phyloP scores from a whole-genome alignment of 805 yeast genomes.

The Candida caryicola region DNA sequence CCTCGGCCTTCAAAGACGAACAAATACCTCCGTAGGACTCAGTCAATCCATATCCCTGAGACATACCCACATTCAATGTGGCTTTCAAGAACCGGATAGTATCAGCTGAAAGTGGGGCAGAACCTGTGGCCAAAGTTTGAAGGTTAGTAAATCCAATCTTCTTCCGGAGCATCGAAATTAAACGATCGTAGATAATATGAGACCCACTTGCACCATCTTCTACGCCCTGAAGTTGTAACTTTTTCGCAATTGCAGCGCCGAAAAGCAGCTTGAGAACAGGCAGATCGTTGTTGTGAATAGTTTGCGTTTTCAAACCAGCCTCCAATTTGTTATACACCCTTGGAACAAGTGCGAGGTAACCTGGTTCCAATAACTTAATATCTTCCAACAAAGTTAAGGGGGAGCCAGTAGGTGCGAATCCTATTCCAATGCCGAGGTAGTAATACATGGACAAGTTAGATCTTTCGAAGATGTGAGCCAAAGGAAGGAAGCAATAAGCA shows the following conservation, averaged over 20 bases:
- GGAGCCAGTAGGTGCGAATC: slow-evolving; percentile 30
- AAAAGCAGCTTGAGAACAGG: slow-evolving; percentile 30
- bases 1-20: slow-evolving; percentile 41
- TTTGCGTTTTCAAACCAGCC: slow-evolving; percentile 51
- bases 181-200: slow-evolving; percentile 30
- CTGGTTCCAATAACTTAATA: slow-evolving; percentile 26
- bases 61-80: slow-evolving; percentile 53
- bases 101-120: slow-evolving; percentile 68
- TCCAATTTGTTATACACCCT: slow-evolving; percentile 39
- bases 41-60: slow-evolving; percentile 75
- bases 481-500: slow-evolving; percentile 22
- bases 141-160: slow-evolving; percentile 37
- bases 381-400: slow-evolving; percentile 30
- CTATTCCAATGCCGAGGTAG: slow-evolving; percentile 18
- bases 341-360: slow-evolving; percentile 30
- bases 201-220: slow-evolving; percentile 23
- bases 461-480: slow-evolving; percentile 25
- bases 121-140: slow-evolving; percentile 39
- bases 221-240: slow-evolving; percentile 19
- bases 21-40: slow-evolving; percentile 60
- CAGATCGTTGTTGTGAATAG: slow-evolving; percentile 30
- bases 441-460: slow-evolving; percentile 12
- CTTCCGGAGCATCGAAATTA: slow-evolving; percentile 26
- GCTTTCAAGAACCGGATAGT: slow-evolving; percentile 61
- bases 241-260: slow-evolving; percentile 26